Evolutionary conservation across 768 basidiomycete genomes (phyloP).

Genomic region (Xerocomellus chrysenteron): DNA sequence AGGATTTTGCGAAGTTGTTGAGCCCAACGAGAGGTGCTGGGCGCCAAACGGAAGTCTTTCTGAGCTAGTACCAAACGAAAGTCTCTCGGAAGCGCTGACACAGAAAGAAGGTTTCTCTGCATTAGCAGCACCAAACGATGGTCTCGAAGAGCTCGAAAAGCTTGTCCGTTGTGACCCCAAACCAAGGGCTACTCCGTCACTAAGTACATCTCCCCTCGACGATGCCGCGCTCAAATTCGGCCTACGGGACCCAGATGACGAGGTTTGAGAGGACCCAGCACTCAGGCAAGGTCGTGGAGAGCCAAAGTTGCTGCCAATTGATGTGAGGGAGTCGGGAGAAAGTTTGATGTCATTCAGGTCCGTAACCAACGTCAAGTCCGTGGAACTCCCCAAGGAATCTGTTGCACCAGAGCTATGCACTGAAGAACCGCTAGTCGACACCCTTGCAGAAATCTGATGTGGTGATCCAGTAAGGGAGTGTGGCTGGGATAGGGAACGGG

Average conservation of each 20-base stretch:
- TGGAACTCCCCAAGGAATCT: constrained; percentile 6
- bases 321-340: constrained; percentile 27
- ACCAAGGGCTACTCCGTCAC: constrained; percentile 17
- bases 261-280: constrained; percentile 28
- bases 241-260: constrained; percentile 24
- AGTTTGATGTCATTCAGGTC: constrained; percentile 25
- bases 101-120: constrained; percentile 20
- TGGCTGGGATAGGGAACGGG: constrained; percentile 25
- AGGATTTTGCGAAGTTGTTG: constrained; percentile 6
- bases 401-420: constrained; percentile 14
- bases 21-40: constrained; percentile 9
- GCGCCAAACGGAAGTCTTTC: constrained; percentile 14
- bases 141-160: constrained; percentile 17
- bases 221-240: constrained; percentile 20
- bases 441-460: constrained; percentile 21
- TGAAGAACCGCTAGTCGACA: constrained; percentile 23
- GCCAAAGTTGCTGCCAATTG: constrained; percentile 26
- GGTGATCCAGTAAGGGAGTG: constrained; percentile 33
- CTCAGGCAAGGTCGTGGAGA: constrained; percentile 28
- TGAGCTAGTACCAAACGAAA: constrained; percentile 13
- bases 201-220: constrained; percentile 20
- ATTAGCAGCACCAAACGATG: constrained; percentile 16
- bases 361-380: constrained; percentile 26
- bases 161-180: constrained; percentile 23
- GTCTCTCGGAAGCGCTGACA: constrained; percentile 16